Evolutionary conservation across 192 early-diverging fungal species (phyloP), one percentile per base, ranked within the genome.

Genomic region (Chytriomyces sp.): DNA sequence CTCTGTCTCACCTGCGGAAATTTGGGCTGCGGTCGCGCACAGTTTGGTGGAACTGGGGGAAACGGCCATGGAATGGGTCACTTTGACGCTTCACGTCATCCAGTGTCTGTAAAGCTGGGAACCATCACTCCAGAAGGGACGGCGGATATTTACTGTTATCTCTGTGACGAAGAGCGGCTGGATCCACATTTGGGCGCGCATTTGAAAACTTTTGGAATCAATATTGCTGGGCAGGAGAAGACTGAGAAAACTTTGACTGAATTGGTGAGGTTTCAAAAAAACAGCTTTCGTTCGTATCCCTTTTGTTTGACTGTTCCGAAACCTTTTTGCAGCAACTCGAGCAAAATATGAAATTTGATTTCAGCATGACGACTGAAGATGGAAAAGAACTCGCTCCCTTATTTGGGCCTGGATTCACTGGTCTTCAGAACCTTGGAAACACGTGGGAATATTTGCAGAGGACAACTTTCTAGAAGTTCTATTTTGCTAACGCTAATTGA

Each of bases 111-210:
- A 57, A 99, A 99, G 76, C 87, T 98, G 10, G 97, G 97, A 8
- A 97, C 97, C 5, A 98, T 99, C 63, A 97, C 96, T 5, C 95
- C 96, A 57, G 96, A 99, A 81, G 97, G 97, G 72, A 92, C 91
- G 2, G 97, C 95, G 48, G 93, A 95, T 81, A 84, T 95, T 3
- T 95, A 89, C 72, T 96, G 95, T 70, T 96, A 96, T 81, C 50
- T 76, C 1, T 96, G 95, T 80, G 90, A 95, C 72, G 94, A 97
- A 62, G 93, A 91, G 48, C 84, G 86, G 44, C 72, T 93, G 50
- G 95, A 97, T 80, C 91, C 92, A 20, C 67, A 89, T n/a, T 83
- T 99, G 50, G 90, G 87, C 2, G 78, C 72, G n/a, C 96, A 98
- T 82, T 83, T 99, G 66, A 84, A 84, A 5, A 91, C 82, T 16